Percentiles rank a stretch among this genome's conserved stretches.
These are phyloP conservation scores for Boletellus deceptivus DNA, from an alignment of 1,284 basidiomycete genomes.

Conservation along the genomic window DNA sequence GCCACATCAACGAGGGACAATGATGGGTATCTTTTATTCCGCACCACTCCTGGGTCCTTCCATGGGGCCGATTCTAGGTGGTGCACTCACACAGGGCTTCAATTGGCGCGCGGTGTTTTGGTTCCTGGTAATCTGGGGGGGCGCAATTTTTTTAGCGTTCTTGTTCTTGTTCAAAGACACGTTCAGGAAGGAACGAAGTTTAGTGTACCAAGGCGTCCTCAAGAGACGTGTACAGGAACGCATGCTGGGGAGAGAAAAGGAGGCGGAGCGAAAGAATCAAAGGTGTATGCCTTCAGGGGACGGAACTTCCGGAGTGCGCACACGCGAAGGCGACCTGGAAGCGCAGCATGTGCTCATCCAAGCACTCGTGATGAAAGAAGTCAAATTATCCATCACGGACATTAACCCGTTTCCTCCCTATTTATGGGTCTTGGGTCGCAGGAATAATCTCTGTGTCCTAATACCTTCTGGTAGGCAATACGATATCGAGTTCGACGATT, in stretches of 20 bases:
- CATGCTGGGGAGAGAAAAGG: neutral
- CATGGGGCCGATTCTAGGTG: slow-evolving; percentile 71
- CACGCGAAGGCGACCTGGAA: slow-evolving; percentile 20
- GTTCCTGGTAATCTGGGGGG: slow-evolving; percentile 71
- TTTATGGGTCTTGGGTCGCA: slow-evolving; percentile 14
- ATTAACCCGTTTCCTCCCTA: slow-evolving; percentile 26
- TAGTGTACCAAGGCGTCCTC: slow-evolving; percentile 69
- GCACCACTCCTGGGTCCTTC: slow-evolving; percentile 61
- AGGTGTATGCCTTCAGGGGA: neutral
- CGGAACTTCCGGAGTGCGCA: neutral
- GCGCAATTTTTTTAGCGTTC: slow-evolving; percentile 57
- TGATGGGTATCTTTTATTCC: slow-evolving; percentile 79
- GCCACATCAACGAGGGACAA: slow-evolving; percentile 72
- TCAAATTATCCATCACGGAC: slow-evolving; percentile 20
- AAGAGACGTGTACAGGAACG: slow-evolving; percentile 24
- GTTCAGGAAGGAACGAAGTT: slow-evolving; percentile 74
- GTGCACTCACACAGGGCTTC: slow-evolving; percentile 66
- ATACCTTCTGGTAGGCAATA: slow-evolving; percentile 19
- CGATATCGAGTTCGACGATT: neutral
- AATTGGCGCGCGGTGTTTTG: slow-evolving; percentile 83
- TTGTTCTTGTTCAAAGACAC: slow-evolving; percentile 77
- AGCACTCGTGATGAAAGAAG: slow-evolving; percentile 35
- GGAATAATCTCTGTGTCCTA: slow-evolving; percentile 20
- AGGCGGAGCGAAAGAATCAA: neutral
- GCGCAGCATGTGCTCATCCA: slow-evolving; percentile 9